Evolutionary conservation across 495 filamentous ascomycete genomes (phyloP).

Genomic region (Penicillium longicatenatum): DNA sequence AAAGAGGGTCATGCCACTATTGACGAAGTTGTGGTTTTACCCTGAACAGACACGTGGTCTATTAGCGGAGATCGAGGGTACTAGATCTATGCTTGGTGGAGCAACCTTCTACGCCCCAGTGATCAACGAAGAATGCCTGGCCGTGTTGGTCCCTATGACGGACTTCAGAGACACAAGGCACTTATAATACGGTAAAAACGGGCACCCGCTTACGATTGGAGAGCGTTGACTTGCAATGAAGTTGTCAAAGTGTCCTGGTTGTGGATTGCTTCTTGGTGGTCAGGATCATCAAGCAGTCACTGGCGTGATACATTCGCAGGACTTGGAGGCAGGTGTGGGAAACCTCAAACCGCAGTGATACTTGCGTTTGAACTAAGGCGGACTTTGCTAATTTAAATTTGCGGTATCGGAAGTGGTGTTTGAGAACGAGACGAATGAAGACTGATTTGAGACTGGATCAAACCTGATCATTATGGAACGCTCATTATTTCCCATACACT

Average conservation of each 20-base stretch:
- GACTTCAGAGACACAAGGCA: conserved; percentile 15
- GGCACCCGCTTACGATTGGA: conserved; percentile 21
- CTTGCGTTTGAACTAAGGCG: too few relatives aligned
- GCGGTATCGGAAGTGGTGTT: not conserved
- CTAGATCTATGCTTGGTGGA: not conserved
- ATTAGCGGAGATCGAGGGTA: conserved; percentile 6
- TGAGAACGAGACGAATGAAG: not conserved
- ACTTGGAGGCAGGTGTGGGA: conserved; percentile 7
- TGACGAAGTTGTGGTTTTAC: not conserved
- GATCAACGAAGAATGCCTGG: conserved; percentile 12
- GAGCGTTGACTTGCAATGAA: conserved; percentile 24
- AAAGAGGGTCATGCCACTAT: not conserved
- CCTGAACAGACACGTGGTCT: conserved; percentile 6
- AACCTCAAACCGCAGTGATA: too few relatives aligned
- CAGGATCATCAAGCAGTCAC: not conserved
- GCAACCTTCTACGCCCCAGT: conserved; percentile 2
- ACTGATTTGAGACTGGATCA: not conserved
- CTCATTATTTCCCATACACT: not conserved
- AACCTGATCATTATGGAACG: not conserved
- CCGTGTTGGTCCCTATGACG: not conserved
- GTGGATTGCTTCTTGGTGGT: conserved; percentile 5
- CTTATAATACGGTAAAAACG: conserved; percentile 23
- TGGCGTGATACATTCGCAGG: conserved; percentile 3
- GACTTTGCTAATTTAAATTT: too few relatives aligned
- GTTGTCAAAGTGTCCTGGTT: conserved; percentile 6